Conservation (phyloP, 305 asterid species). For the Fraxinus xanthoxyloides region DNA sequence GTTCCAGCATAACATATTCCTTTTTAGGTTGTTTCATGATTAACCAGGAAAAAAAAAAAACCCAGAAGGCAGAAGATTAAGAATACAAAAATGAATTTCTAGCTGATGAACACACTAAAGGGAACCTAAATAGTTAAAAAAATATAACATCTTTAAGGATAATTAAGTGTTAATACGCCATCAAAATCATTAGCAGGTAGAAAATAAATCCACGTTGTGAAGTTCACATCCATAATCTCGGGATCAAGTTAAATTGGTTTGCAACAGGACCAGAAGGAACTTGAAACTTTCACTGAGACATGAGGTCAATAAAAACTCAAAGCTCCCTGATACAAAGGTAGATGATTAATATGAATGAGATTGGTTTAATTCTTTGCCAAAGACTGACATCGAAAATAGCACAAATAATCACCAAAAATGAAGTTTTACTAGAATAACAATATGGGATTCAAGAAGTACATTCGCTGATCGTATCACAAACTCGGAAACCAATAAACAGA, state of each 20-base stretch:
- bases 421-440: not conserved
- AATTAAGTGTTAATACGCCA: not conserved
- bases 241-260: not conserved
- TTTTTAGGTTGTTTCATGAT: not conserved
- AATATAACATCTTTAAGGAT: not conserved
- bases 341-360: not conserved
- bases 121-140: not conserved
- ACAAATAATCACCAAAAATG: not conserved
- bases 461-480: not conserved
- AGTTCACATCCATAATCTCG: not conserved
- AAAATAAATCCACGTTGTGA: not conserved
- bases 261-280: not conserved
- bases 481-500: not conserved
- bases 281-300: not conserved
- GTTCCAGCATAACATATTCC: not conserved
- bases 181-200: not conserved
- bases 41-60: slow-evolving; percentile 2
- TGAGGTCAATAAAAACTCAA: not conserved
- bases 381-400: not conserved
- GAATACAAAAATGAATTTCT: not conserved
- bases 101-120: not conserved
- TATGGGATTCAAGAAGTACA: not conserved
- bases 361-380: not conserved
- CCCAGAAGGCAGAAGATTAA: not conserved
- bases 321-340: not conserved